Conservation (phyloP, 441 rosid genomes). For the Flueggea neowawraea region DNA sequence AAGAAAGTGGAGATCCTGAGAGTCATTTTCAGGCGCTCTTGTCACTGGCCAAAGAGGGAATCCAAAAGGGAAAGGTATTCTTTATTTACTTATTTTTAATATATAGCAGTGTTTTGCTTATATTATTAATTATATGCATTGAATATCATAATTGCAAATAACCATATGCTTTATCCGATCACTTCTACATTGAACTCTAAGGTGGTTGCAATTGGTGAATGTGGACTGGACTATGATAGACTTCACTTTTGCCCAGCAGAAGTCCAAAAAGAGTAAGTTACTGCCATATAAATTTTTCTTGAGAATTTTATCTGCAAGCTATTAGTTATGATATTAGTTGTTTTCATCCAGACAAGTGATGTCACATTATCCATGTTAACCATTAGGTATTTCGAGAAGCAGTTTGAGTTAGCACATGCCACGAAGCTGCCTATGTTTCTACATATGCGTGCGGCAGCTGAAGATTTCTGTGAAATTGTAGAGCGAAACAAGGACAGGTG, state of each 20-base stretch:
- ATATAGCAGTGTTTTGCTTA: too few relatives aligned
- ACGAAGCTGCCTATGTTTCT: constrained; percentile 95
- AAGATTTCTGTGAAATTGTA: constrained; percentile 80
- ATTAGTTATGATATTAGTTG: neutral
- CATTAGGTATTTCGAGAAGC: constrained; percentile 89
- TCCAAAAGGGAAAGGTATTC: constrained; percentile 82
- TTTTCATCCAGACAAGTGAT: neutral
- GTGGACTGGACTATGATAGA: constrained; percentile 75
- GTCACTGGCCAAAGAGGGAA: constrained; percentile 79
- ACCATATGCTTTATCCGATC: neutral
- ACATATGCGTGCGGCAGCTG: constrained; percentile 96
- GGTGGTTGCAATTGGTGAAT: constrained; percentile 97
- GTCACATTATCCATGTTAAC: constrained; percentile 4
- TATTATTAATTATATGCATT: too few relatives aligned
- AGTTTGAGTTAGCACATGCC: constrained; percentile 83
- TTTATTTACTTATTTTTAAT: neutral
- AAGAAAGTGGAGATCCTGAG: constrained; percentile 85
- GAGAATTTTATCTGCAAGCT: neutral
- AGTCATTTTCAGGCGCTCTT: constrained; percentile 77
- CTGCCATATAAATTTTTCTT: constrained; percentile 15
- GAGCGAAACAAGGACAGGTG: constrained; percentile 73
- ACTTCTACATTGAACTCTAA: constrained; percentile 9
- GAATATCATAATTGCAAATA: too few relatives aligned
- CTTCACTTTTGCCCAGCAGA: constrained; percentile 85
- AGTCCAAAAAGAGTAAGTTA: constrained; percentile 75